Evolutionary conservation across 1,284 basidiomycete species (phyloP).

Genomic region (Neolentinus lepideus): DNA sequence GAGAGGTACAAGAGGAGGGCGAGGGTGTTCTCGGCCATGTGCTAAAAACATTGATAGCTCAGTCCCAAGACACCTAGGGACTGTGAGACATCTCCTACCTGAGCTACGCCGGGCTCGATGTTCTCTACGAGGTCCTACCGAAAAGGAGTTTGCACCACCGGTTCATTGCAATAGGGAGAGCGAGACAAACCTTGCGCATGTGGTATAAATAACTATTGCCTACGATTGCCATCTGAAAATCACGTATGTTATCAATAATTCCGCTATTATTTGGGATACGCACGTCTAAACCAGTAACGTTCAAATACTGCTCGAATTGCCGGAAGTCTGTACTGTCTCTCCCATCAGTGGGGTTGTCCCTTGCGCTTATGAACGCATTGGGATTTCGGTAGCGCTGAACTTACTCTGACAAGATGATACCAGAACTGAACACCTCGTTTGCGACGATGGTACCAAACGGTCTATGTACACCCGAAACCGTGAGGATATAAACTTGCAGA

Average conservation of each 20-base stretch:
- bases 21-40: constrained; percentile 90
- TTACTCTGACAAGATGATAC: constrained; percentile 86
- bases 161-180: neutral
- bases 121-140: constrained; percentile 78
- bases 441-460: constrained; percentile 91
- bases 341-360: too few species aligned
- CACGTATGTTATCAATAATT: constrained; percentile 2
- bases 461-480: too few species aligned
- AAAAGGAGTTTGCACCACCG: neutral
- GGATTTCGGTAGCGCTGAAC: constrained; percentile 27
- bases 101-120: constrained; percentile 74
- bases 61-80: constrained; percentile 1
- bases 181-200: constrained; percentile 57
- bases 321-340: constrained; percentile 78
- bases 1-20: constrained; percentile 82
- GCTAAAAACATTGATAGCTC: constrained; percentile 37
- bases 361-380: too few species aligned
- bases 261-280: constrained; percentile 18
- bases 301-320: constrained; percentile 90
- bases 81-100: constrained; percentile 27
- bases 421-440: constrained; percentile 92
- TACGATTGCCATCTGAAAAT: constrained; percentile 82
- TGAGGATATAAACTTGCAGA: neutral
- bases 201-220: constrained; percentile 94
- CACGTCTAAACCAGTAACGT: constrained; percentile 81